A percentile compares a stretch with the other conserved stretches of the same genome.
phyloP scores from a whole-genome alignment of 441 rosid genomes.

The Populus hybrid region DNA sequence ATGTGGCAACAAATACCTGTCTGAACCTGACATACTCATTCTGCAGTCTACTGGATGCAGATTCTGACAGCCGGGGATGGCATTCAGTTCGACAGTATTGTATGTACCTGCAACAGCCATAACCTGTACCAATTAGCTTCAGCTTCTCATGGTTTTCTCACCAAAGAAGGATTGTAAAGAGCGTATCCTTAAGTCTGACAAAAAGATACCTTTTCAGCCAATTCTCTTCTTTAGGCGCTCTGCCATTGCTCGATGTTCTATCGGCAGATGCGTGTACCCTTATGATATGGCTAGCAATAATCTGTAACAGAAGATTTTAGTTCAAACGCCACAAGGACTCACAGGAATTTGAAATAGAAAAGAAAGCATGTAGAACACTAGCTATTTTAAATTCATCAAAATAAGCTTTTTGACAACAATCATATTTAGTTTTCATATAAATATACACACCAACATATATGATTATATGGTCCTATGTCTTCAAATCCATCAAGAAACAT shows the following conservation, averaged over 20 bases:
- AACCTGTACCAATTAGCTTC: constrained; percentile 23
- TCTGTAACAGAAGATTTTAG: constrained; percentile 40
- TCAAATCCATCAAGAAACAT: not conserved
- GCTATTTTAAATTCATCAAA: not conserved
- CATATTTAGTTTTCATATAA: not conserved
- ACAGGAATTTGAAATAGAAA: not conserved
- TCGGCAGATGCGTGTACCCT: constrained; percentile 93
- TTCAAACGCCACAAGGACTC: not conserved
- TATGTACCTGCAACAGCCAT: constrained; percentile 53
- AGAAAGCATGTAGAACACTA: not conserved
- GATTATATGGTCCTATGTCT: not conserved
- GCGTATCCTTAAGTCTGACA: constrained; percentile 3
- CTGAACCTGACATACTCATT: constrained; percentile 82
- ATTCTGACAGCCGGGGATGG: constrained; percentile 78
- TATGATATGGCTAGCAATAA: constrained; percentile 90
- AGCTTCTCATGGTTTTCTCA: constrained; percentile 18
- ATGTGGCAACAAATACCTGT: constrained; percentile 44
- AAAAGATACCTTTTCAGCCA: constrained; percentile 82
- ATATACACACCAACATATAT: not conserved
- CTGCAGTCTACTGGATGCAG: constrained; percentile 75
- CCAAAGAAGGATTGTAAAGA: not conserved
- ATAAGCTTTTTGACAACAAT: not conserved
- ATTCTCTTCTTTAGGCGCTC: constrained; percentile 70
- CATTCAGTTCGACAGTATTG: constrained; percentile 80
- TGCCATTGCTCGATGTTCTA: constrained; percentile 44